Evolutionary conservation across 805 yeast genomes (phyloP), one percentile per base, ranked within the genome.

Genomic region (Tetrapisispora taiwanensis): DNA sequence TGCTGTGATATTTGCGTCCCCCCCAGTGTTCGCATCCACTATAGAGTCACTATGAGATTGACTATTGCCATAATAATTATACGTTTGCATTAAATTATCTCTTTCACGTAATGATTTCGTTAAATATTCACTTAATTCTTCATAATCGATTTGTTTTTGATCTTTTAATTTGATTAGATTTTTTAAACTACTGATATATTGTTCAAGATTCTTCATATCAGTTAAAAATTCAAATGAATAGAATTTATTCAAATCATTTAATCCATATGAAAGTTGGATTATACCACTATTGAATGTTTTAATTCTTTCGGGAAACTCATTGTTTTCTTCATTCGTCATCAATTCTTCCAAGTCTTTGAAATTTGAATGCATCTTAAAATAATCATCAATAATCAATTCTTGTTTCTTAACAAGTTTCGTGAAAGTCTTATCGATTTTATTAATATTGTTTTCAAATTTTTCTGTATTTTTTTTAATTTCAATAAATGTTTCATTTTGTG

Each of bases 71-170:
- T 36, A 36, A 26, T 24, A 22, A 4, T 72, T 68, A 30, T 79
- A 77, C 4, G 76, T 76, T 10, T 78, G 68, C 45, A 73, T 62
- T 19, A 77, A 58, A 4, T 68, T 65, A 46, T 73, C 74, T 52
- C 79, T 78, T 52, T 90, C 97, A 33, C 68, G 67, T 40, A 75
- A 71, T 0, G 95, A 79, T 55, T 85, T 83, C 34, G 72, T 71
- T 45, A 88, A 67, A 64, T 90, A 90, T 44, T 84, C 94, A 33
- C 78, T 75, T 36, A 90, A 69, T 42, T 84, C 94, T 58, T 92
- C 97, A 56, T 82, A 81, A 60, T 90, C 98, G 24, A 90, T 75
- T 54, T 85, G 89, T 61, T 89, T 89, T 58, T 87, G 88, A 56
- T 90, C 97, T 51, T 90, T 87, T 45, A 84, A 72, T 57, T 83